Evolutionary conservation across 345 rosid genomes (phyloP), one percentile per base, ranked within the genome.

Genomic region (Pistacia vera): DNA sequence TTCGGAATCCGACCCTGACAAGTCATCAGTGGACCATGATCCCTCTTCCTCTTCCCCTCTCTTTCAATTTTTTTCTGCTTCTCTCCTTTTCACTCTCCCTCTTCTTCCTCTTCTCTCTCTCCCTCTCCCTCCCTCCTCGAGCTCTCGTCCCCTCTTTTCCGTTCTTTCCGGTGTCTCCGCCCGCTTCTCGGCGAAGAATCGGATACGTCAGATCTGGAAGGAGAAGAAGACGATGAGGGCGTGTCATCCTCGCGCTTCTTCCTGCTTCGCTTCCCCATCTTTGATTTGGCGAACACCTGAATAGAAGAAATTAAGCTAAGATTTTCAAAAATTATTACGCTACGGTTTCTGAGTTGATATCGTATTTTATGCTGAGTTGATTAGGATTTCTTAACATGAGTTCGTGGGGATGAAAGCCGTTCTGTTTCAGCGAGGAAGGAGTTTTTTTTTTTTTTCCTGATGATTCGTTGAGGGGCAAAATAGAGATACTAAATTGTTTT

Each of bases 51-150:
- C 60, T 66, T 85, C 78, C 67, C 83, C 4, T 78, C 83, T 52
- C 73, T 77, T 85, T 78, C 81, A 80, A 83, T 79, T 87, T 86
- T 82, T 78, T 85, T 80, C 79, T 80, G 63, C 74, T 81, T 12
- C 77, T 83, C 74, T 85, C 90, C 70, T 73, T 82, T 60, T 85
- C 86, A 70, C 78, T 78, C 71, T 75, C 81, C 72, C 81, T 83
- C 72, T 77, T 81, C 76, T 71, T 79, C 55, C 74, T 82, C 74
- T 67, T 83, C 68, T 88, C 90, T 57, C 79, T 80, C 69, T 80
- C 85, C 86, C 81, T 81, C 61, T 84, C 87, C 73, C 82, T 89
- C 90, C 66, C 86, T 85, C 86, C 88, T 86, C 5, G 90, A 87
- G 73, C 80, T 81, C 20, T 80, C 81, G 10, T 88, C 88, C 41